Percentiles rank a stretch among this genome's conserved stretches.
Evolutionary conservation across 225 moss, liverwort and hornwort species (phyloP).

Genomic region (Thuidium tamariscinum): DNA sequence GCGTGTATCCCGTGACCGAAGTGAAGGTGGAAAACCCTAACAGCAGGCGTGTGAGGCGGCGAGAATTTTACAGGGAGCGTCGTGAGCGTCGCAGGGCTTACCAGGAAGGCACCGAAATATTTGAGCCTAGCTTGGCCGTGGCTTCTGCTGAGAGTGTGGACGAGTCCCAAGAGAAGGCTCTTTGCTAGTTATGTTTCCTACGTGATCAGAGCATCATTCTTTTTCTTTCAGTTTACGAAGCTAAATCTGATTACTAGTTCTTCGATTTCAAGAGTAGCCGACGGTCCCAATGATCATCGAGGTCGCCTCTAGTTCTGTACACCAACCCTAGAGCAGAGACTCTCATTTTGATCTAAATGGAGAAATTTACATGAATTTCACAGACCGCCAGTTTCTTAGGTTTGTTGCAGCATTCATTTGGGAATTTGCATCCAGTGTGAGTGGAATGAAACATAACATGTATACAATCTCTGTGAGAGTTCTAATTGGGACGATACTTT

Average conservation of each 20-base stretch:
- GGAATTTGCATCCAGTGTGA: not conserved
- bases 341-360: not conserved
- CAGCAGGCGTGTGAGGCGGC: conserved; percentile 40
- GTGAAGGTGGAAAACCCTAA: conserved; percentile 51
- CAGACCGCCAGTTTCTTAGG: not conserved
- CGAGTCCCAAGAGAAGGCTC: conserved; percentile 15
- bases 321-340: not conserved
- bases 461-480: not conserved
- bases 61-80: conserved; percentile 48
- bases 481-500: not conserved
- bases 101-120: conserved; percentile 11
- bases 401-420: not conserved
- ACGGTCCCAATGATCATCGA: not conserved
- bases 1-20: conserved; percentile 38
- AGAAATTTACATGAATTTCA: not conserved
- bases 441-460: not conserved
- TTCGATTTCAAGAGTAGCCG: conserved; percentile 1
- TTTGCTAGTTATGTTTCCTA: conserved; percentile 19
- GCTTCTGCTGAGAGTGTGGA: conserved; percentile 28
- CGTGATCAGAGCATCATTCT: not conserved
- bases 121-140: conserved; percentile 28
- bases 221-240: not conserved
- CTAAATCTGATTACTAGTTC: not conserved
- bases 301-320: not conserved
- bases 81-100: conserved; percentile 42